Evolutionary conservation across 495 filamentous ascomycete genomes (phyloP).

Genomic region (Pyronema omphalodes): DNA sequence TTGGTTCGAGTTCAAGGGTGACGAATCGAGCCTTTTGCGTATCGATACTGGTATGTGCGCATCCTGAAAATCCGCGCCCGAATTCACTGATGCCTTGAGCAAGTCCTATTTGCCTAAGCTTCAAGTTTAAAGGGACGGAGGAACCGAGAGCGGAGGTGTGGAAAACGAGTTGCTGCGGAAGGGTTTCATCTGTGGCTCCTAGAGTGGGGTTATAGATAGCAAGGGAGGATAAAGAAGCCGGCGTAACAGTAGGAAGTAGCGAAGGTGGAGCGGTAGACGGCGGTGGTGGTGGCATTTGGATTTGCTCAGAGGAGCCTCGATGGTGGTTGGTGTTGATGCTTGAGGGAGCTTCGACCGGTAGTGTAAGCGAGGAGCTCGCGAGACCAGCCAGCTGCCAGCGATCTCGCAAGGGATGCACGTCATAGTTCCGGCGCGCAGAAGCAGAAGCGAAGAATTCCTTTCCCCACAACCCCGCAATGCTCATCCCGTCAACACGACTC

Average conservation of each 20-base stretch:
- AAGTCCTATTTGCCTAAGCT: constrained; percentile 79
- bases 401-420: too few relatives aligned
- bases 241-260: constrained; percentile 32
- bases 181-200: constrained; percentile 70
- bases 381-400: too few relatives aligned
- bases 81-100: constrained; percentile 96
- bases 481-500: too few relatives aligned
- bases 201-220: constrained; percentile 88
- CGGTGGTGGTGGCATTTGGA: too few relatives aligned
- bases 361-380: too few relatives aligned
- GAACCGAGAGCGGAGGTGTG: constrained; percentile 45
- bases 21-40: constrained; percentile 75
- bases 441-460: too few relatives aligned
- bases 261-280: constrained; percentile 18
- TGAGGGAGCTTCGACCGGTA: too few relatives aligned
- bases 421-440: too few relatives aligned
- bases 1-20: constrained; percentile 62
- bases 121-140: constrained; percentile 45
- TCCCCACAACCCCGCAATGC: too few relatives aligned
- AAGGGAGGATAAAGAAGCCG: constrained; percentile 72
- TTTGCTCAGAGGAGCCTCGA: too few relatives aligned
- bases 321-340: too few relatives aligned
- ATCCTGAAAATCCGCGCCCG: constrained; percentile 63
- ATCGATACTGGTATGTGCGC: constrained; percentile 62
- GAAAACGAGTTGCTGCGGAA: constrained; percentile 84